Evolutionary conservation across 2,329 filamentous ascomycete species (phyloP).

Genomic region (Trichoderma sp.): DNA sequence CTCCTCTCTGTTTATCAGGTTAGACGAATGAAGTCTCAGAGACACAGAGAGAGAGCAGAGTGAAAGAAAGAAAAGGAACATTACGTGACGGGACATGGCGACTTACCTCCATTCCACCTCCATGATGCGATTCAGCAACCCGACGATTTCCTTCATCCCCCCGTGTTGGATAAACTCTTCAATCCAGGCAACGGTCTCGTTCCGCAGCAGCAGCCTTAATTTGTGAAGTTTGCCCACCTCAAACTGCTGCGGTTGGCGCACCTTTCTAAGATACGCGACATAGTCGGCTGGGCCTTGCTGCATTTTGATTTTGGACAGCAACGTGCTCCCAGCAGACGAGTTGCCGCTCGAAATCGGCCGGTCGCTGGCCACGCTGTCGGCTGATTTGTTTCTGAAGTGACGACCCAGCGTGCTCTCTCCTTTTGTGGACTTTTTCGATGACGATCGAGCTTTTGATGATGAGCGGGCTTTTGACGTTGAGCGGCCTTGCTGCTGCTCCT

Average conservation of each 20-base stretch:
- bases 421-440: conserved; percentile 68
- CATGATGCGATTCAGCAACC: conserved; percentile 85
- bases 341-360: conserved; percentile 48
- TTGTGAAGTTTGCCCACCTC: conserved; percentile 97
- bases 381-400: conserved; percentile 69
- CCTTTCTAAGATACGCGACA: conserved; percentile 78
- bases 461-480: conserved; percentile 67
- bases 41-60: background rate
- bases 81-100: background rate
- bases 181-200: conserved; percentile 95
- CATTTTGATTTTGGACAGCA: conserved; percentile 68
- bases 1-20: conserved; percentile 64
- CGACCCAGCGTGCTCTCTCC: conserved; percentile 60
- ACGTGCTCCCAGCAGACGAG: conserved; percentile 50
- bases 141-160: conserved; percentile 89
- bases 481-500: conserved; percentile 34
- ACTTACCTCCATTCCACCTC: conserved; percentile 86
- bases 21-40: background rate
- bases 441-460: conserved; percentile 62
- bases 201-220: conserved; percentile 80
- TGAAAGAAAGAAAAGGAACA: background rate
- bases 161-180: conserved; percentile 85
- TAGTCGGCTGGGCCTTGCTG: conserved; percentile 78
- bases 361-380: conserved; percentile 64
- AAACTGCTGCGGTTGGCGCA: conserved; percentile 75